Base-by-base conservation (phyloP, 2,329 filamentous ascomycete genomes). In the Dothideomycetidae sp. region DNA sequence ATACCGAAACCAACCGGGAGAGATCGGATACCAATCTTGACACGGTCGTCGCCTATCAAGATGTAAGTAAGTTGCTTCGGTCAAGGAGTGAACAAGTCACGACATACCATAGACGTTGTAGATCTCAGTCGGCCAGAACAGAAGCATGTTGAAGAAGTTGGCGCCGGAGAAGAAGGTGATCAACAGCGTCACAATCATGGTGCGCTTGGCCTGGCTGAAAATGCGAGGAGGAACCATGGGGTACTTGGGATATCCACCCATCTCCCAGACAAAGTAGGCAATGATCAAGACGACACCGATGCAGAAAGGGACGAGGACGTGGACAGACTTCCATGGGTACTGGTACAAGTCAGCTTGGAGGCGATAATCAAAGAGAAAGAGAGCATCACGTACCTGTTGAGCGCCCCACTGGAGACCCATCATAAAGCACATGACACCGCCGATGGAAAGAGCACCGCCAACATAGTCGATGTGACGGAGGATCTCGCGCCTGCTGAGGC, bases 51-150 rank as follows among this genome's bases (percentile, higher is more conserved):
- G 4, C 53, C 54, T 33, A 50, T 53, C 12, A 51, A 48, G 35
- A 17, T 12, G 14, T 19, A 37, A 5, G n/a, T 35, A n/a, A n/a
- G n/a, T n/a, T n/a, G n/a, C n/a, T n/a, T n/a, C n/a, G n/a, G n/a
- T n/a, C n/a, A n/a, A n/a, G n/a, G n/a, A n/a, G n/a, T n/a, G n/a
- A n/a, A n/a, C n/a, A n/a, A n/a, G n/a, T n/a, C n/a, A n/a, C n/a
- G n/a, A n/a, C n/a, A n/a, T n/a, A n/a, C n/a, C n/a, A n/a, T n/a
- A n/a, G n/a, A n/a, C n/a, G n/a, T n/a, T n/a, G n/a, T n/a, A n/a
- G n/a, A n/a, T n/a, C n/a, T n/a, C n/a, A n/a, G n/a, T n/a, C n/a
- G 71, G 71, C 72, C 73, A 78, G 51, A 78, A 73, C 48, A 70
- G 59, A 26, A 70, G 49, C 10, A 59, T 43, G 29, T 42, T 50